A percentile compares a stretch with the other conserved stretches of the same genome.
phyloP scores from a whole-genome alignment of 2,329 filamentous ascomycete genomes.

The Cytospora leucostoma region DNA sequence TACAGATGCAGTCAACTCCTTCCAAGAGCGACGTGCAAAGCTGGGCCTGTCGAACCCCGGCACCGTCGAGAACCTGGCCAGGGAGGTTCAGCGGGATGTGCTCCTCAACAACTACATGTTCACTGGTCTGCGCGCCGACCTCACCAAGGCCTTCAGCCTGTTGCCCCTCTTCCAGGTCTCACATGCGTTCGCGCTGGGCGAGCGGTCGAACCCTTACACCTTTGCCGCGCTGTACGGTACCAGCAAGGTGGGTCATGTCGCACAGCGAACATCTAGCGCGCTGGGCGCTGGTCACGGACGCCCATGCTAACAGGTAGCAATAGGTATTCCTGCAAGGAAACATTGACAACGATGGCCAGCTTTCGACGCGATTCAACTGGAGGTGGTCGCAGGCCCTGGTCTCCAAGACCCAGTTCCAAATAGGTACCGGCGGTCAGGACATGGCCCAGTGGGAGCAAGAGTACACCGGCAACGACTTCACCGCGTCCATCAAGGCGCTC shows the following conservation, averaged over 20 bases:
- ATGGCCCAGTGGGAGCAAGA: slow-evolving; percentile 95
- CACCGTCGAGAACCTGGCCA: slow-evolving; percentile 79
- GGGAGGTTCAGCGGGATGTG: slow-evolving; percentile 95
- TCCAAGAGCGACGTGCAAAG: slow-evolving; percentile 82
- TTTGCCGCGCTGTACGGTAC: slow-evolving; percentile 94
- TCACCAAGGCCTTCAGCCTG: slow-evolving; percentile 95
- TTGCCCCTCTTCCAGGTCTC: slow-evolving; percentile 95
- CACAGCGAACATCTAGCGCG: slow-evolving; percentile 12
- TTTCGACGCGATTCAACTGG: slow-evolving; percentile 90
- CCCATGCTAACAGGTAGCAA: slow-evolving; percentile 22
- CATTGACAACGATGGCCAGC: slow-evolving; percentile 86
- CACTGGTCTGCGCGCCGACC: slow-evolving; percentile 89
- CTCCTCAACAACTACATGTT: slow-evolving; percentile 97
- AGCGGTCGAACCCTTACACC: slow-evolving; percentile 89
- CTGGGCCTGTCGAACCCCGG: slow-evolving; percentile 91
- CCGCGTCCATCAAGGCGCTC: slow-evolving; percentile 86
- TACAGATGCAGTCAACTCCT: slow-evolving; percentile 76
- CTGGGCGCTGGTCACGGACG: neutral
- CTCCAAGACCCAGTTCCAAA: slow-evolving; percentile 85
- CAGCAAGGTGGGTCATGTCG: slow-evolving; percentile 68
- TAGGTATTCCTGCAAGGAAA: slow-evolving; percentile 96
- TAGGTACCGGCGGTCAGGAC: slow-evolving; percentile 75
- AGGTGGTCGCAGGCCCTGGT: slow-evolving; percentile 80
- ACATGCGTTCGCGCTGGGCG: slow-evolving; percentile 94
- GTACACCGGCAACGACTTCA: slow-evolving; percentile 92